Base-by-base conservation (phyloP, 1,284 basidiomycete species). In the Apiotrichum laibachii region DNA sequence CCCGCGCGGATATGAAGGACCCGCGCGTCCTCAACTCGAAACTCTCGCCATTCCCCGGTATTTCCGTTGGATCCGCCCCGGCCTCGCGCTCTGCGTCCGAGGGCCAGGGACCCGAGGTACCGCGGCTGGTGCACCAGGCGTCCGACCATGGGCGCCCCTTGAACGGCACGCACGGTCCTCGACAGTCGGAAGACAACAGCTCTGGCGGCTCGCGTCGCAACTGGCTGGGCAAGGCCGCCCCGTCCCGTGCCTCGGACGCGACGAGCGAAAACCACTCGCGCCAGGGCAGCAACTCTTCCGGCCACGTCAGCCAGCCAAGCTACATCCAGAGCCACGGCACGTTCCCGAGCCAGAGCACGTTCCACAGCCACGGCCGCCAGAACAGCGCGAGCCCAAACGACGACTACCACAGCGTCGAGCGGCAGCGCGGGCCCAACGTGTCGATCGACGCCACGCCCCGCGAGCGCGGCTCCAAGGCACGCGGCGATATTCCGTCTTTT, bases 1-100 rank as follows among this genome's bases (percentile, higher is more conserved):
- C 78, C 85, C 57, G 80, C 82, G 54, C 83, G 80, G 62, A 65
- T 39, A 33, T 84, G 81, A 72, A 70, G 40, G 85, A 86, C 68
- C 77, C 65, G 61, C 80, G 63, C 77, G 84, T 77, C 56, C 71
- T 73, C 55, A 86, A 89, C 67, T 82, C 87, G 34, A 94, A 94
- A 73, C 81, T 94, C 21, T 89, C 89, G 73, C 91, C 91, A 0
- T 94, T 94, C 82, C 90, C 91, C 7, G 90, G 88, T 35, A 87
- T 92, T 68, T 82, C 84, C 83, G 64, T 81, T 91, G 37, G 87
- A 90, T 42, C 55, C 3, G 5, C 43, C 31, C 11, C 56, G 42
- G n/a, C 55, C 16, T 40, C 54, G 40, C 33, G 39, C 18, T 33
- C 53, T 18, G 49, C 35, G 1, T 53, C 53, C 5, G 42, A 52